Evolutionary conservation across 176 grass and related monocot species (phyloP).

Genomic region (Avena insularis): DNA sequence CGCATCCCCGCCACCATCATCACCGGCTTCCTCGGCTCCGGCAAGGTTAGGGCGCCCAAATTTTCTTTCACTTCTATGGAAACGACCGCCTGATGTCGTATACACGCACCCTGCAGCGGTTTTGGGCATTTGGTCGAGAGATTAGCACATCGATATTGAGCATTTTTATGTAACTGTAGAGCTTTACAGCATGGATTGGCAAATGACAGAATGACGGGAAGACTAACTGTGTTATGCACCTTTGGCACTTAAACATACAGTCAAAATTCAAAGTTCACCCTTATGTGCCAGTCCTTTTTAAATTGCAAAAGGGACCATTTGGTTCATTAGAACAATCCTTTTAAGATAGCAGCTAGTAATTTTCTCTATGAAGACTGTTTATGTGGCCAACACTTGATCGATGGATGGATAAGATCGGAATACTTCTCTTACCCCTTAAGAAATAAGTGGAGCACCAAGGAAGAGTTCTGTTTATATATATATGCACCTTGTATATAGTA

Average conservation of each 20-base stretch:
- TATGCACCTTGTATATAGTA: background rate
- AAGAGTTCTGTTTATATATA: background rate
- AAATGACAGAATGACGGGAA: background rate
- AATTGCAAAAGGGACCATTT: background rate
- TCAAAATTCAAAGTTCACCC: background rate
- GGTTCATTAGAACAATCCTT: background rate
- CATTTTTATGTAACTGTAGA: background rate
- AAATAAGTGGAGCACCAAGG: background rate
- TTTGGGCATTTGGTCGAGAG: no score
- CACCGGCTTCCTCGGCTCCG: conserved; percentile 93
- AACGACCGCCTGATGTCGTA: background rate
- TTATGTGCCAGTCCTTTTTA: background rate
- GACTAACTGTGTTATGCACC: background rate
- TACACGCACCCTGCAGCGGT: no score
- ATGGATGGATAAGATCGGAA: no score
- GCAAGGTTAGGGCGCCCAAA: conserved; percentile 59
- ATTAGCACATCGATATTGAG: no score
- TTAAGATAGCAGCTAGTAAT: background rate
- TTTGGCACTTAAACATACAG: background rate
- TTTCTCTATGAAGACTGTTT: background rate
- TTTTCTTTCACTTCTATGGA: background rate
- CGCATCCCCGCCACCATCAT: conserved; percentile 96
- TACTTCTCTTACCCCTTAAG: background rate
- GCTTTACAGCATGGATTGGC: background rate
- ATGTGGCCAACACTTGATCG: background rate